A percentile compares a stretch with the other conserved stretches of the same genome.
phyloP scores from a whole-genome alignment of 305 asterid genomes.

The Rubia tinctorum region DNA sequence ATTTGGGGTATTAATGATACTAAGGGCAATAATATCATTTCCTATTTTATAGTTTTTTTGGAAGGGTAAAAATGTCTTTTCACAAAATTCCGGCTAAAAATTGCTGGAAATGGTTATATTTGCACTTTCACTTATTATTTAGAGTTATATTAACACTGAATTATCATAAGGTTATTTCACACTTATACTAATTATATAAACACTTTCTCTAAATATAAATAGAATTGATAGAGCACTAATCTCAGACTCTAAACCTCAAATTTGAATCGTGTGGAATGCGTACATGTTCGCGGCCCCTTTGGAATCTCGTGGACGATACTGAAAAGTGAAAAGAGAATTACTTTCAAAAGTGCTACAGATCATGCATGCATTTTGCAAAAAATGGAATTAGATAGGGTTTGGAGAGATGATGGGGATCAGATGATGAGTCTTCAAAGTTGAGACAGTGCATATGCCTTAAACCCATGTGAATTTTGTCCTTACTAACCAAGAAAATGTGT shows the following conservation, averaged over 20 bases:
- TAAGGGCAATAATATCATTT: too few relatives aligned
- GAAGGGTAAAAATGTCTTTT: too few relatives aligned
- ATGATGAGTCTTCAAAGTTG: not conserved
- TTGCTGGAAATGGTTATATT: too few relatives aligned
- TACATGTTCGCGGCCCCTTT: not conserved
- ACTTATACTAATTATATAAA: too few relatives aligned
- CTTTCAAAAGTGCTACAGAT: not conserved
- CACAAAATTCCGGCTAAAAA: too few relatives aligned
- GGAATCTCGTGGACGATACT: not conserved
- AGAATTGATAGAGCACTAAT: too few relatives aligned
- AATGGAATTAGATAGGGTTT: slow-evolving; percentile 1
- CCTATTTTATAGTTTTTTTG: too few relatives aligned
- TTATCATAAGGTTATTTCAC: too few relatives aligned
- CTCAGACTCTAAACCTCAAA: not conserved
- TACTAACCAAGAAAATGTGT: not conserved
- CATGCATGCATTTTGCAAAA: slow-evolving; percentile 7
- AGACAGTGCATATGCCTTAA: not conserved
- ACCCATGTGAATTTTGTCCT: slow-evolving; percentile 3
- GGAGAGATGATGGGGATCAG: slow-evolving; percentile 2
- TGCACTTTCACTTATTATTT: too few relatives aligned
- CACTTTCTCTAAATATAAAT: too few relatives aligned
- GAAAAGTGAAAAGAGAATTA: not conserved
- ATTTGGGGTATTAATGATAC: too few relatives aligned
- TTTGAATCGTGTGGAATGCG: not conserved
- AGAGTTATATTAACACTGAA: too few relatives aligned